phyloP scores from a whole-genome alignment of 768 basidiomycete species.

The Dioszegia hungarica region DNA sequence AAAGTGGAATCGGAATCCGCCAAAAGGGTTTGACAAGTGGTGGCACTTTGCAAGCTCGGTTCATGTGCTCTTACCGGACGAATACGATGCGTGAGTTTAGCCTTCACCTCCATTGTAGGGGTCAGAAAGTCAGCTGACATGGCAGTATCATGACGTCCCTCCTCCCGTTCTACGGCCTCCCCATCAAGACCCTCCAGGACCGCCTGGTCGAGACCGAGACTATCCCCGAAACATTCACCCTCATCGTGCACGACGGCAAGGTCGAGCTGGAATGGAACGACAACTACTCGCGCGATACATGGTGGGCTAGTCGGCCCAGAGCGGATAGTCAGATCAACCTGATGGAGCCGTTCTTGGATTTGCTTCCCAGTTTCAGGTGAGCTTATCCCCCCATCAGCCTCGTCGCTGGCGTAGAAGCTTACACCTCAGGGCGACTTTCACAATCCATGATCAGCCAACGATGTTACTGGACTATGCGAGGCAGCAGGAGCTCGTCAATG shows the following conservation, averaged over 20 bases:
- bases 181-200: conserved; percentile 38
- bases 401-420: background rate
- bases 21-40: conserved; percentile 88
- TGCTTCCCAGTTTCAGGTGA: conserved; percentile 44
- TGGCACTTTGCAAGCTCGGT: conserved; percentile 44
- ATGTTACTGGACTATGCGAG: conserved; percentile 45
- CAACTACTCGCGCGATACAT: conserved; percentile 48
- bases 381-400: conserved; percentile 2
- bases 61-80: conserved; percentile 47
- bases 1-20: conserved; percentile 73
- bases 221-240: conserved; percentile 48
- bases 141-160: conserved; percentile 47
- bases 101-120: background rate
- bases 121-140: too few relatives aligned
- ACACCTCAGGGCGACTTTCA: conserved; percentile 45
- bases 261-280: conserved; percentile 51
- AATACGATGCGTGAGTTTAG: conserved; percentile 44
- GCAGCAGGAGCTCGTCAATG: conserved; percentile 39
- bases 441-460: conserved; percentile 49
- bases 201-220: conserved; percentile 45
- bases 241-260: conserved; percentile 48
- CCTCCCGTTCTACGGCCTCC: conserved; percentile 46
- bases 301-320: conserved; percentile 47
- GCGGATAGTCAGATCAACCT: conserved; percentile 51
- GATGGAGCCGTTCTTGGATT: conserved; percentile 48